Conservation (phyloP, 495 filamentous ascomycete species). For the Schizothecium vesticola region DNA sequence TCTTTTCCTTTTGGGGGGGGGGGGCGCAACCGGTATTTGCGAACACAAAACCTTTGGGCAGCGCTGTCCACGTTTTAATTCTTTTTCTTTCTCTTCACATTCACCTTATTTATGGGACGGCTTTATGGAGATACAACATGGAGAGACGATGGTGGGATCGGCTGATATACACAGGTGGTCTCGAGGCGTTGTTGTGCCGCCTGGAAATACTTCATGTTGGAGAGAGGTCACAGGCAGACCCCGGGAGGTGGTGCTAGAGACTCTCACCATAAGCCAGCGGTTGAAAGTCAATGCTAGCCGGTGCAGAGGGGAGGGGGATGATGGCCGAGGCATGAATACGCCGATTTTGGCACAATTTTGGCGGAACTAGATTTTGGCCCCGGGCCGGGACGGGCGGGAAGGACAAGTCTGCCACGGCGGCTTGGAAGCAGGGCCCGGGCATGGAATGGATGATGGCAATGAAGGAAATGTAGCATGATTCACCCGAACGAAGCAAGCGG, state of each 20-base stretch:
- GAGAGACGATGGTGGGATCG: neutral
- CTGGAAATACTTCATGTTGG: neutral
- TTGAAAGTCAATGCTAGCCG: neutral
- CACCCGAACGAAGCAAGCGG: neutral
- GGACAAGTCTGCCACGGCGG: neutral
- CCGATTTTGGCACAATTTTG: neutral
- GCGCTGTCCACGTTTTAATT: neutral
- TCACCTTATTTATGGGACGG: neutral
- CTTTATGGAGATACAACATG: neutral
- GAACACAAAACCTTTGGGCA: neutral
- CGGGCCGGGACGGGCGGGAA: neutral
- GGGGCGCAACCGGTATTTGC: neutral
- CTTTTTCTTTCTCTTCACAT: neutral
- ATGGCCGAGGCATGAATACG: neutral
- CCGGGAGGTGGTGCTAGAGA: neutral
- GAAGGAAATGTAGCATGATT: neutral
- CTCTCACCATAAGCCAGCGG: neutral
- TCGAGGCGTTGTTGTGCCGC: neutral
- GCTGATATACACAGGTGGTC: neutral
- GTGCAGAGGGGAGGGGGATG: neutral
- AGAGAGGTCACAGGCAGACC: neutral
- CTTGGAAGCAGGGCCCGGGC: neutral
- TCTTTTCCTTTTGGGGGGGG: neutral
- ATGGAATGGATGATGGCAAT: neutral
- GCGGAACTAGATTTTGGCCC: neutral